phyloP scores from a whole-genome alignment of 331 rosid species.

The Quercus lobata region DNA sequence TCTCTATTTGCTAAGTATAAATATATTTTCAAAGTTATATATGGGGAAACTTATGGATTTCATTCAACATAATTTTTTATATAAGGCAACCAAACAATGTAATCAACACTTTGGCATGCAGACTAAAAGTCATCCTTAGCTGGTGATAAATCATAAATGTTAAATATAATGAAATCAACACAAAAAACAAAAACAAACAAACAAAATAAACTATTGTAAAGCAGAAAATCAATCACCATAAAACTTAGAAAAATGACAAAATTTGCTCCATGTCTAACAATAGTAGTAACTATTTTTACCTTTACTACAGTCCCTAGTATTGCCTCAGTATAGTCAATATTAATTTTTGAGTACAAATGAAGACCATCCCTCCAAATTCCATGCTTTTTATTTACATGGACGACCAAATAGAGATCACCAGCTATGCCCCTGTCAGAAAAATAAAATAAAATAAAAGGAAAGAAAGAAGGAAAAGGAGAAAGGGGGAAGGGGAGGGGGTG shows the following conservation, averaged over 20 bases:
- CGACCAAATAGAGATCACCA: constrained; percentile 78
- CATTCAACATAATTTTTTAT: not conserved
- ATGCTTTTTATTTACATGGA: constrained; percentile 60
- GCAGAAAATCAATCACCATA: too few species aligned
- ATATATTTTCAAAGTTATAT: too few species aligned
- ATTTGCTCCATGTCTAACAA: not conserved
- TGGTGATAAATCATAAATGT: not conserved
- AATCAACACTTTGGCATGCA: not conserved
- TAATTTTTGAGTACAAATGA: constrained; percentile 68
- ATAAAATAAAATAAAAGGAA: not conserved
- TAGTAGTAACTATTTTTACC: constrained; percentile 36
- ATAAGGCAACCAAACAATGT: not conserved
- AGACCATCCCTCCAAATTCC: constrained; percentile 89
- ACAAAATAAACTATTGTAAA: not conserved
- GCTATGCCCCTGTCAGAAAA: constrained; percentile 46
- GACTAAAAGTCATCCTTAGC: not conserved
- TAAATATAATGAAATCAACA: not conserved
- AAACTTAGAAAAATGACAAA: not conserved
- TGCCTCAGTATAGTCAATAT: constrained; percentile 77
- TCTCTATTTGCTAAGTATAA: too few species aligned
- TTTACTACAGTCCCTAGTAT: constrained; percentile 71
- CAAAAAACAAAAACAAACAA: not conserved
- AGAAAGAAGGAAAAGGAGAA: too few species aligned
- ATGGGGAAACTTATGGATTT: too few species aligned
- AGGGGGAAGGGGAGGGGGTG: not conserved